Base-by-base conservation (phyloP, 371 early-diverging fungal species). In the Mucor plumbeus region DNA sequence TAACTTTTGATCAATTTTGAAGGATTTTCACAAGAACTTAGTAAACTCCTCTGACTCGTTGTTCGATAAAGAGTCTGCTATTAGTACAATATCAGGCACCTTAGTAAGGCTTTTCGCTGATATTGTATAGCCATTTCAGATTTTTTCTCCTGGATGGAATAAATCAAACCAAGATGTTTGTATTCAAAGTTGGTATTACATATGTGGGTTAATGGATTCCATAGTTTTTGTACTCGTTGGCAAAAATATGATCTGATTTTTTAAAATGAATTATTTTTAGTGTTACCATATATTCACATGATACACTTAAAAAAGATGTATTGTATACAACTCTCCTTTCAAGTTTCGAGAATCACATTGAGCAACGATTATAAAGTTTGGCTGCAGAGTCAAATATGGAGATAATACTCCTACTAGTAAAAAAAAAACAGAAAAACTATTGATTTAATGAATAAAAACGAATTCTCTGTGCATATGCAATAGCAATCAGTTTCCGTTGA, bases 191-290 rank as follows among this genome's bases (percentile, higher is more conserved):
- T 47, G 19, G 19, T 9, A 47, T 47, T 47, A 47, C 47, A 19
- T 10, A 9, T 47, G 17, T n/a, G 26, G 26, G 26, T 26, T 26
- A 3, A 26, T 26, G 3, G 3, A 26, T 26, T 26, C 3, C 26
- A 26, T 17, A 17, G 21, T 9, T 19, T 19, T 47, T 47, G 47
- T 47, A 4, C 17, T 17, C 47, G n/a, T 19, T 47, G 19, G 47
- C 47, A 47, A 47, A 47, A 47, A 47, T 47, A 47, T 47, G 47
- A 47, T 47, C 47, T 47, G 47, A 47, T 47, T 17, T 47, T 47
- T 47, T 47, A 10, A 47, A 17, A 47, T 47, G 47, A 47, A 47
- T 47, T 9, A 26, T 26, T 26, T 7, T 8, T 47, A 10, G 47
- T 47, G 21, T 19, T 47, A 47, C 47, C 47, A 9, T 3, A 7